Evolutionary conservation across 139 green algal genomes (phyloP), one percentile per base, ranked within the genome.

Genomic region (Monoraphidium neglectum): DNA sequence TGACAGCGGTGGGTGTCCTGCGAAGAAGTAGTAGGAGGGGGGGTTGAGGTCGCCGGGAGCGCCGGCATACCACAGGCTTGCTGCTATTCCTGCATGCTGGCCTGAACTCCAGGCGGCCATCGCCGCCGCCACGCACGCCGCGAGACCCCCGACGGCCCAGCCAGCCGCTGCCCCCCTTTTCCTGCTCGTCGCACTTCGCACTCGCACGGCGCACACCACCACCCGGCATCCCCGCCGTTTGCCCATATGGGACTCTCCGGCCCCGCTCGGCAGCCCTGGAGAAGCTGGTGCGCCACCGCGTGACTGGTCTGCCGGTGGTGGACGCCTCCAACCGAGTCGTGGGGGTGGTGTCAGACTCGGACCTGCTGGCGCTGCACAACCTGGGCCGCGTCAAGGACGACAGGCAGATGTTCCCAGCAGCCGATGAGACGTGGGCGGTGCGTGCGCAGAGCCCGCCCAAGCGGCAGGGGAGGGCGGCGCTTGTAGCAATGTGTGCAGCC

Each of bases 291-390:
- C 35, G 79, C 6, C 65, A 92, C 32, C 78, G 77, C 38, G 83
- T 93, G 37, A 84, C 82, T n/a, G 88, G 88, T n/a, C 62, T 93
- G 36, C 88, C 88, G 16, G 88, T 93, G 0, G 67, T 92, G 3
- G 88, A 92, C 33, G 36, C 63, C 33, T 47, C 79, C 1, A 62
- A 66, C 38, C 72, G 54, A 32, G 79, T 90, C 43, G 85, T 87
- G 33, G 92, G 92, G 16, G 85, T 96, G 12, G 89, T 96, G 40
- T 93, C 86, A 26, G 92, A 96, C 83, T 96, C 91, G 62, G 92
- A 96, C 74, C 71, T 96, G 28, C 75, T 96, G n/a, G 87, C 90
- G 0, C 70, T 96, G 65, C 90, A 96, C 68, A 79, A 79, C 21
- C 77, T 96, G 46, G 85, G 83, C 0, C 65, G 78, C 1, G 81